These are phyloP conservation scores for Cladosporium sp. DNA, from an alignment of 2,329 filamentous ascomycete species.

Conservation along the genomic window DNA sequence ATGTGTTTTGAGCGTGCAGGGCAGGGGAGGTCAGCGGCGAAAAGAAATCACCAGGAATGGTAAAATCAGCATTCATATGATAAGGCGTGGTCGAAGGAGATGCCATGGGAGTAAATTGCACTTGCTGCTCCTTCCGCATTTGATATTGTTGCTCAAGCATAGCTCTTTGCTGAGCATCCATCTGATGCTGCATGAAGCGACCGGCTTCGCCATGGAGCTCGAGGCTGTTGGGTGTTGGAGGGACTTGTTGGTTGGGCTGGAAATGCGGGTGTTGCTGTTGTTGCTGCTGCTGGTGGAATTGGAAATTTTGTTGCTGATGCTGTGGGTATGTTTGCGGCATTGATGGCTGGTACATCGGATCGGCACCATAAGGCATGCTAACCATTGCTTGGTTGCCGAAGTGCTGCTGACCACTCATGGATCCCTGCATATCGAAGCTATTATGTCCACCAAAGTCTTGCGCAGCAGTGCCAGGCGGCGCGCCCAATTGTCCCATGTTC, in stretches of 20 bases:
- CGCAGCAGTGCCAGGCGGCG: slow-evolving; percentile 25
- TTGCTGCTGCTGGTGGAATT: slow-evolving; percentile 36
- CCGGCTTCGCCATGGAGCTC: slow-evolving; percentile 66
- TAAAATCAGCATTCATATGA: slow-evolving; percentile 54
- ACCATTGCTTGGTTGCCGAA: slow-evolving; percentile 11
- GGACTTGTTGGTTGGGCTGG: slow-evolving; percentile 58
- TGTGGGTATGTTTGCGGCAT: slow-evolving; percentile 29
- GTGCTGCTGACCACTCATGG: slow-evolving; percentile 14
- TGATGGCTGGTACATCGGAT: slow-evolving; percentile 30
- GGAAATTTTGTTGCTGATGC: slow-evolving; percentile 32
- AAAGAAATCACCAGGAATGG: slow-evolving; percentile 72
- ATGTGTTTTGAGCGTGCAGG: slow-evolving; percentile 67
- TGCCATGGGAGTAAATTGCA: slow-evolving; percentile 70
- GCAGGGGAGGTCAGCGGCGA: slow-evolving; percentile 81
- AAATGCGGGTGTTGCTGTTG: slow-evolving; percentile 44
- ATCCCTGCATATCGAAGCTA: background rate
- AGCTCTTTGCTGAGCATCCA: slow-evolving; percentile 57
- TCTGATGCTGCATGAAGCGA: slow-evolving; percentile 56
- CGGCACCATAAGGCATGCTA: slow-evolving; percentile 24
- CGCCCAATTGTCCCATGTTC: slow-evolving; percentile 24
- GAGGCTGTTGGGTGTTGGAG: slow-evolving; percentile 78
- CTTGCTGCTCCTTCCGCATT: slow-evolving; percentile 51
- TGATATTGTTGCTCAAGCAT: slow-evolving; percentile 67
- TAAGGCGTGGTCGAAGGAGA: slow-evolving; percentile 85
- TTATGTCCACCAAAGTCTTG: slow-evolving; percentile 35